Percentiles rank a stretch among this genome's conserved stretches.
These are phyloP conservation scores for Arctostaphylos glauca DNA, from an alignment of 148 eudicot genomes.

Conservation along the genomic window DNA sequence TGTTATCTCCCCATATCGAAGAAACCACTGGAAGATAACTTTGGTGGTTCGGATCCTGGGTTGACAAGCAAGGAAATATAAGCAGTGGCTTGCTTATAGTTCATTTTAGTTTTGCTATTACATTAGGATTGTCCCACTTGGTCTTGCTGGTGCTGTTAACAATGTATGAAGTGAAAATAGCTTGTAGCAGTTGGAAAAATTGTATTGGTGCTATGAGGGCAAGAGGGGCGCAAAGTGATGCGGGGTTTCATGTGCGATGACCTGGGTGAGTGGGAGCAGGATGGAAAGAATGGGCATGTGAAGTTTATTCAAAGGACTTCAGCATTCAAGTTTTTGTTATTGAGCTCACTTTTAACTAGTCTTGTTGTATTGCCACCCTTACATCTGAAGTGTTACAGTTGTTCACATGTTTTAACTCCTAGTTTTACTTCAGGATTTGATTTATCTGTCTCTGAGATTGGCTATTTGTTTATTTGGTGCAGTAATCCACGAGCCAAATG, in stretches of 20 bases:
- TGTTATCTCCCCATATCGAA: neutral
- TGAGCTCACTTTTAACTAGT: neutral
- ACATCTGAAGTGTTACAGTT: neutral
- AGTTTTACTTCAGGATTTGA: neutral
- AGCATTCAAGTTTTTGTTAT: neutral
- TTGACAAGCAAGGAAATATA: neutral
- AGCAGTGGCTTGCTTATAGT: neutral
- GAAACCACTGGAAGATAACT: too few relatives aligned
- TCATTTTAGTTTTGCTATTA: neutral
- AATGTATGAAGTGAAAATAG: neutral
- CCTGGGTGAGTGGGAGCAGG: neutral
- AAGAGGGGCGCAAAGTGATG: neutral
- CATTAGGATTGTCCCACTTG: neutral
- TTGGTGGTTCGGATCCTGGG: neutral
- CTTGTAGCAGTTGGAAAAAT: neutral
- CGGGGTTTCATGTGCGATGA: neutral
- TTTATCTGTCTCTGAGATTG: neutral
- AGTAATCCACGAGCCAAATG: constrained; percentile 79
- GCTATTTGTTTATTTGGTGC: constrained; percentile 30
- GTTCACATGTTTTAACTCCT: neutral
- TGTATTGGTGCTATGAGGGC: neutral
- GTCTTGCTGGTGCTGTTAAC: neutral
- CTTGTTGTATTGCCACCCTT: neutral
- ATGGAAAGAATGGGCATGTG: neutral
- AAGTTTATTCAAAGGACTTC: neutral